Percentiles rank a stretch among this genome's conserved stretches.
These are phyloP conservation scores for Dactylellina sp. DNA, from an alignment of 2,329 filamentous ascomycete species.

Conservation along the genomic window DNA sequence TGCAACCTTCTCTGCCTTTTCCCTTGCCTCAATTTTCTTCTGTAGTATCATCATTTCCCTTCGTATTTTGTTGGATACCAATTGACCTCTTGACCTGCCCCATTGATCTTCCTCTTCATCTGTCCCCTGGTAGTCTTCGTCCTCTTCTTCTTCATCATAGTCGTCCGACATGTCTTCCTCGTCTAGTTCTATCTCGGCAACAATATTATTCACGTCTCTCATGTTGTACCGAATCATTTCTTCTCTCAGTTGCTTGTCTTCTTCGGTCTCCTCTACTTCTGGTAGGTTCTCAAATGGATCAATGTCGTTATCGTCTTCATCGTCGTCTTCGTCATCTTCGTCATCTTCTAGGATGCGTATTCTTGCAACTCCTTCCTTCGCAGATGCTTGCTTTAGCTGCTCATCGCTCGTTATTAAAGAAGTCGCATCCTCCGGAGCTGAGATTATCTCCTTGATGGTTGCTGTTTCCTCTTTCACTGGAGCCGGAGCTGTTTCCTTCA, in stretches of 20 bases:
- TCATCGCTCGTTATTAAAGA: constrained; percentile 18
- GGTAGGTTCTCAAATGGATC: constrained; percentile 62
- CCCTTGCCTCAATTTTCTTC: constrained; percentile 50
- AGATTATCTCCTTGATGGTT: constrained; percentile 36
- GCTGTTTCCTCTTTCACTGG: constrained; percentile 12
- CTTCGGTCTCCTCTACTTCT: constrained; percentile 76
- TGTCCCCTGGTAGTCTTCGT: constrained; percentile 68
- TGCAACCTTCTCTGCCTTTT: constrained; percentile 46
- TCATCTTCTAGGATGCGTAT: constrained; percentile 45
- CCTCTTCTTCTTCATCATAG: constrained; percentile 67
- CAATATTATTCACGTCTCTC: constrained; percentile 88
- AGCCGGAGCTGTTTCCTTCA: constrained; percentile 41
- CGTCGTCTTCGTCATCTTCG: constrained; percentile 29
- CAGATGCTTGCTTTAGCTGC: constrained; percentile 2
- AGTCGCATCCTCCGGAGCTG: constrained; percentile 10
- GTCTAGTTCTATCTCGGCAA: constrained; percentile 89
- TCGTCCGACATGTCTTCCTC: constrained; percentile 69
- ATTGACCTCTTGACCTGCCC: constrained; percentile 74
- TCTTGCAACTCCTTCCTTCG: constrained; percentile 43
- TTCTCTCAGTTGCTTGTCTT: constrained; percentile 81
- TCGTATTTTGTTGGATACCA: constrained; percentile 47
- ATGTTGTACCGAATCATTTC: constrained; percentile 93
- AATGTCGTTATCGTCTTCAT: constrained; percentile 70
- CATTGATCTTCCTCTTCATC: constrained; percentile 78
- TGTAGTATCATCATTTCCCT: constrained; percentile 51